phyloP scores from a whole-genome alignment of 1,284 basidiomycete species.

The Cerioporus squamosus region DNA sequence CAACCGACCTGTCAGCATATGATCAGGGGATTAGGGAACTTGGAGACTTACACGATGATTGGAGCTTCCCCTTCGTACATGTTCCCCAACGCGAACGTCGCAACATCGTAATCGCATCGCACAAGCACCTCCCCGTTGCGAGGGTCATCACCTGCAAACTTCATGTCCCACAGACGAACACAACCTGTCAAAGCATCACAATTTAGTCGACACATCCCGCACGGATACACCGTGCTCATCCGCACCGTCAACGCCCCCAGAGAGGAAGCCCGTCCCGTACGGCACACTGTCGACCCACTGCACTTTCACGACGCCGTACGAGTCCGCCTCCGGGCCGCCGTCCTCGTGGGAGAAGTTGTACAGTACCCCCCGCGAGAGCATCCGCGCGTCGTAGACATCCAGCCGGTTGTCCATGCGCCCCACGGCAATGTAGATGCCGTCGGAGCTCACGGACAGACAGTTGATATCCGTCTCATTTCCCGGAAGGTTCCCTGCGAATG shows the following conservation, averaged over 20 bases:
- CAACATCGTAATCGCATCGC: conserved; percentile 58
- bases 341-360: conserved; percentile 50
- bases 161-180: conserved; percentile 68
- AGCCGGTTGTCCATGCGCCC: conserved; percentile 61
- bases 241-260: conserved; percentile 69
- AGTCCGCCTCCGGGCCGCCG: conserved; percentile 31
- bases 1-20: background rate
- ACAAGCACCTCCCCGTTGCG: conserved; percentile 55
- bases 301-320: conserved; percentile 58
- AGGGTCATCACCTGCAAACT: conserved; percentile 39
- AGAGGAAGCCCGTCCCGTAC: conserved; percentile 53
- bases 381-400: conserved; percentile 68
- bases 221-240: background rate
- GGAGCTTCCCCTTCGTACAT: conserved; percentile 52
- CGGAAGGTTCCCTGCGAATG: conserved; percentile 31
- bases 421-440: conserved; percentile 62
- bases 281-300: conserved; percentile 56
- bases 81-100: conserved; percentile 63
- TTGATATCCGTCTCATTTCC: conserved; percentile 49
- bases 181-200: conserved; percentile 48
- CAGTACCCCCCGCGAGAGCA: conserved; percentile 48
- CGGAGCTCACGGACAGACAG: conserved; percentile 57
- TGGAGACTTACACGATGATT: conserved; percentile 60
- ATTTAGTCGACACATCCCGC: background rate
- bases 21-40: background rate